Conservation (phyloP, 345 rosid genomes). For the Bruguiera sexangula region DNA sequence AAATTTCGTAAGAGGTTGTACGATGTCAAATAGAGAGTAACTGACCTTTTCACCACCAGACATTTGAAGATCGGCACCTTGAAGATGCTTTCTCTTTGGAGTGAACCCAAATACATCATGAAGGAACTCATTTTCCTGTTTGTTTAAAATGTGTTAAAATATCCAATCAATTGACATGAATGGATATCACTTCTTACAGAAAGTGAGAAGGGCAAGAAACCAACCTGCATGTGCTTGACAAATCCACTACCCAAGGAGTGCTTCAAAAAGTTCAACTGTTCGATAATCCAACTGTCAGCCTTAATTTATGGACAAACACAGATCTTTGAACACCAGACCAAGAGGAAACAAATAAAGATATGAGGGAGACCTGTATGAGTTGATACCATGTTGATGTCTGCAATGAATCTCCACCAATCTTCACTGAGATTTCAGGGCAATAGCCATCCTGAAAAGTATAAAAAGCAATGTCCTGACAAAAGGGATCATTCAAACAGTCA, state of each 20-base stretch:
- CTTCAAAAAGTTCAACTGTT: slow-evolving; percentile 77
- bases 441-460: slow-evolving; percentile 47
- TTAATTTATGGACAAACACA: neutral
- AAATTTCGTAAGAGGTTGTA: neutral
- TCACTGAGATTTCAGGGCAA: slow-evolving; percentile 58
- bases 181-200: neutral
- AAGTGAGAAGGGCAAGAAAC: slow-evolving; percentile 15
- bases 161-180: neutral
- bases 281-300: slow-evolving; percentile 1
- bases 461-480: slow-evolving; percentile 8
- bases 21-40: neutral
- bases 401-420: slow-evolving; percentile 67
- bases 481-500: neutral
- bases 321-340: neutral
- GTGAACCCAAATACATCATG: slow-evolving; percentile 68
- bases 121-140: slow-evolving; percentile 84
- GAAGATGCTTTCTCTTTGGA: slow-evolving; percentile 50
- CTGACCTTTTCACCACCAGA: slow-evolving; percentile 64
- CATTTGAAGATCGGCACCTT: slow-evolving; percentile 40
- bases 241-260: slow-evolving; percentile 89
- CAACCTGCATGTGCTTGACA: slow-evolving; percentile 91
- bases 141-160: neutral
- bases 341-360: neutral
- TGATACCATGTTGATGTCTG: slow-evolving; percentile 68
- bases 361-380: slow-evolving; percentile 58